Percentiles rank a stretch among this genome's conserved stretches.
Evolutionary conservation across 2,329 filamentous ascomycete species (phyloP).

Genomic region (Pseudocercospora pini-densiflorae): DNA sequence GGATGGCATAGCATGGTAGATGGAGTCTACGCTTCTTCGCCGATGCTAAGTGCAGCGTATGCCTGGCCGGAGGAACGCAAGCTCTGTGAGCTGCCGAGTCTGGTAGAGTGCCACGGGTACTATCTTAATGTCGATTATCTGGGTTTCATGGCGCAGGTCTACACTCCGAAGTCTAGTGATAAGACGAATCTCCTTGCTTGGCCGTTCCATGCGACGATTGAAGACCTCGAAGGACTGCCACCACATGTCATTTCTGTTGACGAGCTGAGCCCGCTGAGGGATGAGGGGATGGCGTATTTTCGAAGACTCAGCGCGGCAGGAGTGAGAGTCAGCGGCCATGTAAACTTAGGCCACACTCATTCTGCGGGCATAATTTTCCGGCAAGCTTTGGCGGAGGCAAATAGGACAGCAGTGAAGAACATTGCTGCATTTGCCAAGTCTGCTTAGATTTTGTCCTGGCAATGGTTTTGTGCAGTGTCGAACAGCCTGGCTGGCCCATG

Average conservation of each 20-base stretch:
- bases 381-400: background rate
- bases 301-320: slow-evolving; percentile 32
- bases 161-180: background rate
- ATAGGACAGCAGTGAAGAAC: background rate
- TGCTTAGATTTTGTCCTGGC: background rate
- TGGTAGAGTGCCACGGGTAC: slow-evolving; percentile 36
- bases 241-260: slow-evolving; percentile 32
- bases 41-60: slow-evolving; percentile 29
- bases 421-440: slow-evolving; percentile 4
- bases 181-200: slow-evolving; percentile 30
- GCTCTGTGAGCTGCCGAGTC: slow-evolving; percentile 23
- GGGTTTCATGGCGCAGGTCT: background rate
- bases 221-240: slow-evolving; percentile 33
- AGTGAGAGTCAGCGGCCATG: slow-evolving; percentile 25
- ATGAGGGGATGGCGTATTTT: slow-evolving; percentile 34
- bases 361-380: slow-evolving; percentile 9
- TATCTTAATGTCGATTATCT: slow-evolving; percentile 17
- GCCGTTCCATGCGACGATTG: slow-evolving; percentile 32
- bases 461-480: background rate
- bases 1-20: slow-evolving; percentile 28
- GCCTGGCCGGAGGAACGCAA: slow-evolving; percentile 5
- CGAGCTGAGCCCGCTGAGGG: slow-evolving; percentile 37
- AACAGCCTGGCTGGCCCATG: background rate
- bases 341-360: slow-evolving; percentile 33
- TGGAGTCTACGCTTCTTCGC: slow-evolving; percentile 30